Evolutionary conservation across 2,329 filamentous ascomycete genomes (phyloP), one percentile per base, ranked within the genome.

Genomic region (Mycosphaerella sp.): DNA sequence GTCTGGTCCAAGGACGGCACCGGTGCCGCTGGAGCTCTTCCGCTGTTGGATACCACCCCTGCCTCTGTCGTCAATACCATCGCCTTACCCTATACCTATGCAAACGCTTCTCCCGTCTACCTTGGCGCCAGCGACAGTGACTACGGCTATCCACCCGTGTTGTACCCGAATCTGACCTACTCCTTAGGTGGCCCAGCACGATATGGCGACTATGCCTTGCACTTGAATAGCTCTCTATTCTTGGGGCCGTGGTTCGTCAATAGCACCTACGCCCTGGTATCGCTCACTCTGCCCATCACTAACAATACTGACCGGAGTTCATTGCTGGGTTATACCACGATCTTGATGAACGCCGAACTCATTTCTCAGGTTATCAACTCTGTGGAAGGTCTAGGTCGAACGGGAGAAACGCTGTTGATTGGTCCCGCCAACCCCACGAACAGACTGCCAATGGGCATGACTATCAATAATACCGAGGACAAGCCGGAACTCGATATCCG

Each of bases 111-210:
- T 2, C 62, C 69, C 0, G 75, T 84, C 18, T 73, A 74, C 40
- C 74, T 95, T 13, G 82, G 85, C 43, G 79, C 88, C 56, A 64
- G 69, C 1, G 53, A 55, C n/a, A 41, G 37, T 8, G 35, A 51
- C 3, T 52, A 75, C n/a, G 88, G 87, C 35, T 94, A 85, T 58
- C 86, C 89, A 9, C 74, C 82, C 0, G 67, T 70, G 2, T 76
- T 95, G 2, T 95, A 89, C 63, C 89, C 89, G 0, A 89, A 89
- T 60, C 77, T 95, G 52, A 87, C 84, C 0, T 88, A 87, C 32
- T 62, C 43, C 41, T 13, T 16, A 28, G n/a, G 34, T 10, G 27
- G 41, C 8, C 21, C 37, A 16, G 49, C 49, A 28, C 43, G 12
- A 28, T 41, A 49, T 12, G n/a, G 47, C 13, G 46, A 41, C 14